A percentile compares a stretch with the other conserved stretches of the same genome.
Conservation (phyloP, 2,329 filamentous ascomycete genomes). For the Penicillium occitanis region DNA sequence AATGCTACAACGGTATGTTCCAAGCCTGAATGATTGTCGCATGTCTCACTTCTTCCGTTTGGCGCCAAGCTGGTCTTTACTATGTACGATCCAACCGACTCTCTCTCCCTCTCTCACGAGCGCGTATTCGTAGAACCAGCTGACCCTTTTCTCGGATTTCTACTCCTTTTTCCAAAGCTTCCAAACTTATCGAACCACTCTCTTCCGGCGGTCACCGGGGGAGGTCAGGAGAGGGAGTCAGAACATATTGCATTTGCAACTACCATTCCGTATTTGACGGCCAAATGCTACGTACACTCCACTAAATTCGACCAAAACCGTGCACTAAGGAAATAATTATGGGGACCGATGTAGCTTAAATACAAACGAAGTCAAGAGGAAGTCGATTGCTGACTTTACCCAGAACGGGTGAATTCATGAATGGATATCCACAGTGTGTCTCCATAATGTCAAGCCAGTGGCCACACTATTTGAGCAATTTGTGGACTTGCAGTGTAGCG, state of each 20-base stretch:
- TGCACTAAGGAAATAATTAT: neutral
- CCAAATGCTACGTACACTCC: slow-evolving; percentile 2
- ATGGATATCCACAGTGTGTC: neutral
- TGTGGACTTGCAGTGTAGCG: neutral
- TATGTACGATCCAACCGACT: neutral
- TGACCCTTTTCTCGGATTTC: slow-evolving; percentile 3
- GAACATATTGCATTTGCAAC: neutral
- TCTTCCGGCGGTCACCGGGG: slow-evolving; percentile 1
- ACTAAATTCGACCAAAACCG: neutral
- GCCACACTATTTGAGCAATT: neutral
- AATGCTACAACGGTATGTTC: neutral
- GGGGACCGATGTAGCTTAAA: slow-evolving; percentile 4
- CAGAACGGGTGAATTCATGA: neutral
- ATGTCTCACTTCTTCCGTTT: slow-evolving; percentile 5
- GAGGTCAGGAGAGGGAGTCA: neutral
- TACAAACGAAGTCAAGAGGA: neutral
- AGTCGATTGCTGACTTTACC: neutral
- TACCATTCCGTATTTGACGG: neutral
- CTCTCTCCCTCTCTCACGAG: neutral
- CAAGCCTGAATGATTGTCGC: neutral
- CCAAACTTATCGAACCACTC: neutral
- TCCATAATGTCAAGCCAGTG: slow-evolving; percentile 2
- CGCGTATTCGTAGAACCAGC: neutral
- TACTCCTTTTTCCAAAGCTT: slow-evolving; percentile 3
- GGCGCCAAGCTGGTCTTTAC: slow-evolving; percentile 6